Evolutionary conservation across 2,329 filamentous ascomycete genomes (phyloP), one percentile per base, ranked within the genome.

Genomic region (Epichloe glyceriae): DNA sequence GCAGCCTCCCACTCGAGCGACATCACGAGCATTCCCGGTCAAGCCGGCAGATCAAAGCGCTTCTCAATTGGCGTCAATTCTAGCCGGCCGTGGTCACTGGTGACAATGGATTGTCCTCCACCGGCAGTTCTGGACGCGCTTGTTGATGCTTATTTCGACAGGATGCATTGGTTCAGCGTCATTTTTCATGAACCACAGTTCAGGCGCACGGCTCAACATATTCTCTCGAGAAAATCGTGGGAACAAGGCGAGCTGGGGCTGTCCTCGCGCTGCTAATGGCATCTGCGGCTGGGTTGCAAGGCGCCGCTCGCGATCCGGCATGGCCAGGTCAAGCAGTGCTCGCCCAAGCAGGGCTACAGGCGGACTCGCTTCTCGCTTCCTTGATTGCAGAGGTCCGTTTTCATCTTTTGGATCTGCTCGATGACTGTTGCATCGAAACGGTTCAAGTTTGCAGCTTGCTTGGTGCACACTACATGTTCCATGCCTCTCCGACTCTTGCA

Each of bases 131-230:
- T 50, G 17, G 49, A 50, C 17, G 35, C 26, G 2, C 49, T 50
- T 10, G 33, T 56, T 15, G 55, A 52, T 8, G 52, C 49, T 17
- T 58, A 58, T 43, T 58, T 58, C 49, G 56, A 55, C 43, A 54
- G 51, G 46, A 26, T 58, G 45, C 53, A 58, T 41, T 58, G 56
- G 56, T 58, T 58, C 46, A 54, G 54, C 12, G 50, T 54, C 35
- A 52, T 58, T 37, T 52, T 58, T 14, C 56, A 58, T 42, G 52
- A 58, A 34, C 56, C 56, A 19, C 51, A 53, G 5, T 54, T 58
- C 50, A 54, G 49, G 46, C 50, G 11, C 43, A 19, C 40, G 26
- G 44, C 50, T 3, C 44, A 15, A 17, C 19, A 33, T n/a, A 26
- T 51, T 20, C 15, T 51, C 7, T 42, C 38, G 11, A 54, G 26